phyloP scores from a whole-genome alignment of 805 yeast genomes.

The Hyphopichia homilentoma region DNA sequence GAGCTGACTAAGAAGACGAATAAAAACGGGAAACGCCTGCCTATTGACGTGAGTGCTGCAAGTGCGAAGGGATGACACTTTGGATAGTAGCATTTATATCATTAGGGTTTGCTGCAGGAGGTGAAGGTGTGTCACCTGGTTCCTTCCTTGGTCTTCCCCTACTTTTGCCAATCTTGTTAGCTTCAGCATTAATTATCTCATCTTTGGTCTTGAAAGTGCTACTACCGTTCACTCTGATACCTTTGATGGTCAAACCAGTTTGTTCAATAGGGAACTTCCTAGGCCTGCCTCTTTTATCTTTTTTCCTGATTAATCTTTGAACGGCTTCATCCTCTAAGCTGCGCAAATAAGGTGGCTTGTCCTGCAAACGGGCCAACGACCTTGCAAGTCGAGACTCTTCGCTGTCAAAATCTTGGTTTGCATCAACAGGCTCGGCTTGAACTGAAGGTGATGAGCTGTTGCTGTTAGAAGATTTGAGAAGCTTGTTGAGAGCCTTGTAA shows the following conservation, averaged over 20 bases:
- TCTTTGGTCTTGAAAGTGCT: slow-evolving; percentile 8
- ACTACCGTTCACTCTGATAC: slow-evolving; percentile 38
- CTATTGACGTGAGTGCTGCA: not conserved
- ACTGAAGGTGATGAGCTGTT: slow-evolving; percentile 1
- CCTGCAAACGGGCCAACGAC: slow-evolving; percentile 17
- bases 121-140: slow-evolving; percentile 5
- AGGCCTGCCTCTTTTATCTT: slow-evolving; percentile 49
- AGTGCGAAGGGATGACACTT: slow-evolving; percentile 2
- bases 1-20: too few species aligned
- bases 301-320: slow-evolving; percentile 31
- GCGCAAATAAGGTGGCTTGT: slow-evolving; percentile 27
- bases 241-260: slow-evolving; percentile 42
- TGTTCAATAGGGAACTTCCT: slow-evolving; percentile 47
- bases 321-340: slow-evolving; percentile 30
- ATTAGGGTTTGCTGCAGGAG: not conserved
- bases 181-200: slow-evolving; percentile 2
- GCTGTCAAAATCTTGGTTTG: not conserved
- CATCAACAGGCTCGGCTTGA: not conserved
- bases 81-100: slow-evolving; percentile 1
- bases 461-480: slow-evolving; percentile 9
- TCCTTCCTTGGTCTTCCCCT: slow-evolving; percentile 12
- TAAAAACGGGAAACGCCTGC: not conserved
- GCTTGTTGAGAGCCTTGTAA: slow-evolving; percentile 35
- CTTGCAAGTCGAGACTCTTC: not conserved
- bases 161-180: slow-evolving; percentile 9